Evolutionary conservation across 2,329 filamentous ascomycete genomes (phyloP).

Genomic region (Lachnellula suecica): DNA sequence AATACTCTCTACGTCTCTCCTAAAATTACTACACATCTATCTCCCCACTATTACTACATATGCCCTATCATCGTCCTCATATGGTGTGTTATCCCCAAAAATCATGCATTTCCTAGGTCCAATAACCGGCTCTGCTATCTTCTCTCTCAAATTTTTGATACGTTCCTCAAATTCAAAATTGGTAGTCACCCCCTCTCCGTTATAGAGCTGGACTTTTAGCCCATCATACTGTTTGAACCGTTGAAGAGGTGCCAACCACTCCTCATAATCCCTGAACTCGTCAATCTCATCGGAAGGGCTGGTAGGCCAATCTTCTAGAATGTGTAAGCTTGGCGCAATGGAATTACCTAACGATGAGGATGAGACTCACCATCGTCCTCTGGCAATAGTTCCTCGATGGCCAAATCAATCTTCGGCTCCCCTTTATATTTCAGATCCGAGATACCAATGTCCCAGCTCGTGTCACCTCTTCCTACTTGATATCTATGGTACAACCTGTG

Average conservation of each 20-base stretch:
- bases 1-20: no score
- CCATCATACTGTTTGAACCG: constrained; percentile 14
- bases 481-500: constrained; percentile 17
- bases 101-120: constrained; percentile 11
- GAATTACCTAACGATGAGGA: no score
- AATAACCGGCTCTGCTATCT: constrained; percentile 4
- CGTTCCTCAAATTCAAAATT: constrained; percentile 3
- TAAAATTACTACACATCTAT: no score
- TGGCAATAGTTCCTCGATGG: constrained; percentile 4
- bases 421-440: constrained; percentile 16
- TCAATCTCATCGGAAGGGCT: background rate
- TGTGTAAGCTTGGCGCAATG: background rate
- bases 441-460: constrained; percentile 21
- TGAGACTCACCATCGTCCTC: background rate
- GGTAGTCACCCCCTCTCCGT: constrained; percentile 2
- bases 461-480: constrained; percentile 16
- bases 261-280: background rate
- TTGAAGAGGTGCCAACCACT: constrained; percentile 7
- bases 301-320: no score
- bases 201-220: constrained; percentile 10
- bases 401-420: constrained; percentile 14
- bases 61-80: background rate
- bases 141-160: constrained; percentile 3
- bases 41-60: no score
- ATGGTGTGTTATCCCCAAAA: background rate